These are phyloP conservation scores for Rubia tinctorum DNA, from an alignment of 305 asterid species.

Conservation along the genomic window DNA sequence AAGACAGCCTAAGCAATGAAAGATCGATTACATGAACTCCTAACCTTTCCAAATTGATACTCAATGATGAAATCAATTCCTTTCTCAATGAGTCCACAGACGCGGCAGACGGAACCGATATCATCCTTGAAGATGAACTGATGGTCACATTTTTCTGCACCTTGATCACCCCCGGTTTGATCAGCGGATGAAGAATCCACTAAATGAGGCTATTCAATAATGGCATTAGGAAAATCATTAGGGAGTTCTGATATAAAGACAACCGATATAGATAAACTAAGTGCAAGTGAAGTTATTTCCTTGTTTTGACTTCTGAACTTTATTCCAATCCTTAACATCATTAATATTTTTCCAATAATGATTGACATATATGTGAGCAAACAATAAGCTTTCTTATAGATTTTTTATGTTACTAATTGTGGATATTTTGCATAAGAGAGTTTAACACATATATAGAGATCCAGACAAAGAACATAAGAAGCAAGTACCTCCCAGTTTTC, in stretches of 20 bases:
- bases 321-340: not conserved
- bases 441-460: not conserved
- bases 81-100: conserved; percentile 30
- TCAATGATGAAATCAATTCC: conserved; percentile 29
- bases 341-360: not conserved
- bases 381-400: not conserved
- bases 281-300: not conserved
- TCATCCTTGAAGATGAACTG: conserved; percentile 30
- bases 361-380: not conserved
- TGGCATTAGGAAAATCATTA: not conserved
- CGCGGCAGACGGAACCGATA: conserved; percentile 31
- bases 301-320: not conserved
- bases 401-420: not conserved
- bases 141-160: conserved; percentile 28
- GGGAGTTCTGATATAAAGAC: not conserved
- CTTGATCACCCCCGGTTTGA: not conserved
- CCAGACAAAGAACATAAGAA: not conserved
- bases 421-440: not conserved
- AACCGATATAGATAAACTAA: not conserved
- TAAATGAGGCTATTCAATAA: conserved; percentile 19
- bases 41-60: conserved; percentile 24
- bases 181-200: conserved; percentile 14
- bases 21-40: not conserved
- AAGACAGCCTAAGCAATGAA: not conserved
- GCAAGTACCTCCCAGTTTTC: conserved; percentile 65